Base-by-base conservation (phyloP, 1,284 basidiomycete species). In the Austroboletus novae-zelandiae region DNA sequence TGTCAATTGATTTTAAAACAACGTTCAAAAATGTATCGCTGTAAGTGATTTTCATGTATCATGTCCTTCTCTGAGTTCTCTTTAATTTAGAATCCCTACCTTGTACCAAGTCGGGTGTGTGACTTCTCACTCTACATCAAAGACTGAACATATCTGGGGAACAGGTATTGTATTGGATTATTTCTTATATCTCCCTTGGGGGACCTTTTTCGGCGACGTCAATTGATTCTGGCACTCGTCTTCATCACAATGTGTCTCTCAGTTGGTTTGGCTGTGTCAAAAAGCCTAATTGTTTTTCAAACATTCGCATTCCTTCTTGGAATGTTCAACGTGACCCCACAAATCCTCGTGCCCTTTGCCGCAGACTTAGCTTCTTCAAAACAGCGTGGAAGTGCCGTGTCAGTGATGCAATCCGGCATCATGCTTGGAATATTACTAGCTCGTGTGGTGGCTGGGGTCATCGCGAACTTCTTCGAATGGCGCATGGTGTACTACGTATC, bases 361-460 rank as follows among this genome's bases (percentile, higher is more conserved):
- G 84, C 76, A 11, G 82, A 84, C 64, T 69, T 89, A 15, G 85
- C 85, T 0, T 79, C 83, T 2, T 77, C 81, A 5, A 70, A 77
- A 39, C 74, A 75, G 11, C 74, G 86, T 8, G 83, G 79, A 2
- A 72, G 77, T 17, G 78, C 81, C 0, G 77, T 89, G 51, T 81
- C 83, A 4, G 76, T 85, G 45, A 80, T 86, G 8, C 69, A 86
- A 15, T 77, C 81, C 0, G 86, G 86, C 1, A 68, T 89, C n/a
- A 76, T 89, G 34, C 72, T 86, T 13, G 87, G 87, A 17, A 70
- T 89, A 43, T 76, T 89, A 13, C 68, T 82, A 7, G 85, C 85
- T 1, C 74, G 86, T 44, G 82, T 88, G 0, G 59, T 86, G 3
- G 76, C 81, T 4, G 86, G 86, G 0, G 69, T 86, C 39, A 76